Conservation (phyloP, 768 basidiomycete species). For the Termitomyces sp. region DNA sequence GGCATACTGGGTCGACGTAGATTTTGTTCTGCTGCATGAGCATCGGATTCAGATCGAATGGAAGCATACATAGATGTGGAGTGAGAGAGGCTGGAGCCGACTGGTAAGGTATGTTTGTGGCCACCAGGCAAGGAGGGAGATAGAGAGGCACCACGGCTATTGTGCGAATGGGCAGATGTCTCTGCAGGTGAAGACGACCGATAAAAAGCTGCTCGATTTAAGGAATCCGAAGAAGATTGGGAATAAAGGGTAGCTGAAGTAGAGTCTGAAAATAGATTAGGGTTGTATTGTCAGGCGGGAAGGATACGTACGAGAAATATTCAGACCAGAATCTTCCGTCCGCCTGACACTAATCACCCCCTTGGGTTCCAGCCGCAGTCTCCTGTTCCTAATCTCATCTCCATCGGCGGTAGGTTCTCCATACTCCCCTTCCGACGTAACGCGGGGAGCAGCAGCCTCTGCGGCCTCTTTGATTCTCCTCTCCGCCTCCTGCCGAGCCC, state of each 20-base stretch:
- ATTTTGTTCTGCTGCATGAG: conserved; percentile 7
- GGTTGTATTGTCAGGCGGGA: too few relatives aligned
- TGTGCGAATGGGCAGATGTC: conserved; percentile 15
- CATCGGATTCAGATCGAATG: conserved; percentile 9
- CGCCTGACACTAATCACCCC: conserved; percentile 20
- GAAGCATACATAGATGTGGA: conserved; percentile 24
- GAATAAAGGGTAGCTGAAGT: conserved; percentile 23
- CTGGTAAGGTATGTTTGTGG: conserved; percentile 6
- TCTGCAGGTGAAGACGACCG: conserved; percentile 20
- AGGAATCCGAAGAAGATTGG: conserved; percentile 30
- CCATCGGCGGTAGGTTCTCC: background rate
- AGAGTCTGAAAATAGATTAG: conserved; percentile 5
- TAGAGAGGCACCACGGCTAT: conserved; percentile 15
- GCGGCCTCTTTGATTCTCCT: conserved; percentile 1
- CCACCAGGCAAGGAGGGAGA: conserved; percentile 9
- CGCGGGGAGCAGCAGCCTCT: background rate
- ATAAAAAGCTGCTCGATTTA: conserved; percentile 17
- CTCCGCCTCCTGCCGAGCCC: conserved; percentile 8
- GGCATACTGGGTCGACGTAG: conserved; percentile 26
- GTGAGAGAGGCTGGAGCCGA: conserved; percentile 16
- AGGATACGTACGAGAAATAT: background rate
- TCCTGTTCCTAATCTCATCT: conserved; percentile 12
- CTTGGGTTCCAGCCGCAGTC: conserved; percentile 26
- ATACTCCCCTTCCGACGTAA: conserved; percentile 7
- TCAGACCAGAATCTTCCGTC: background rate